These are phyloP conservation scores for Pyropia haitanensis DNA, from an alignment of 23 red algal genomes.

Conservation along the genomic window DNA sequence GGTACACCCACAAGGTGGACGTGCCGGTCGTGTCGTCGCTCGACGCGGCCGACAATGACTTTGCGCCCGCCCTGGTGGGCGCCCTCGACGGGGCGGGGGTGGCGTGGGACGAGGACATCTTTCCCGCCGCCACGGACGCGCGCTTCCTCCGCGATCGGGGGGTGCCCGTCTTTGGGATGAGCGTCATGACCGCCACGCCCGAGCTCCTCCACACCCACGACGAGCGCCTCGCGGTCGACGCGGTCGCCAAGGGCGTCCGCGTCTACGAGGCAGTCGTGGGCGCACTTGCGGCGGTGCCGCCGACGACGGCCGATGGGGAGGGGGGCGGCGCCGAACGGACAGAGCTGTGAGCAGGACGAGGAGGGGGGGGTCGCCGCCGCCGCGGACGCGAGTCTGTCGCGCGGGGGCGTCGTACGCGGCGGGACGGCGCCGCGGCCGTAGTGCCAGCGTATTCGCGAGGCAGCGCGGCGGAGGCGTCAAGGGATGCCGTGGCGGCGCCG, in stretches of 20 bases:
- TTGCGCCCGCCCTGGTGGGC: slow-evolving; percentile 22
- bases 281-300: slow-evolving; percentile 20
- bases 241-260: slow-evolving; percentile 51
- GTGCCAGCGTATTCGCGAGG: no score
- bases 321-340: neutral
- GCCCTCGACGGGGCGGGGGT: slow-evolving; percentile 21
- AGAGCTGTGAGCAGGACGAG: neutral
- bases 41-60: slow-evolving; percentile 19
- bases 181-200: slow-evolving; percentile 55
- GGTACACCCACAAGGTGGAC: slow-evolving; percentile 43
- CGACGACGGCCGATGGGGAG: neutral
- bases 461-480: no score
- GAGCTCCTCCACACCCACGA: slow-evolving; percentile 78
- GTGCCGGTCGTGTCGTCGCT: slow-evolving; percentile 26
- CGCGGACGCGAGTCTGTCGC: no score
- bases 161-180: slow-evolving; percentile 61
- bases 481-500: no score
- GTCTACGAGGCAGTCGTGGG: slow-evolving; percentile 62
- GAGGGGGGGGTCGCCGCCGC: no score
- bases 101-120: slow-evolving; percentile 25
- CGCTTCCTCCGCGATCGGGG: slow-evolving; percentile 52
- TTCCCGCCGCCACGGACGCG: slow-evolving; percentile 71
- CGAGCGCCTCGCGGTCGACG: slow-evolving; percentile 62
- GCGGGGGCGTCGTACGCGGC: no score
- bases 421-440: no score